Conservation (phyloP, 2,329 filamentous ascomycete species). For the Colletotrichum tabaci region DNA sequence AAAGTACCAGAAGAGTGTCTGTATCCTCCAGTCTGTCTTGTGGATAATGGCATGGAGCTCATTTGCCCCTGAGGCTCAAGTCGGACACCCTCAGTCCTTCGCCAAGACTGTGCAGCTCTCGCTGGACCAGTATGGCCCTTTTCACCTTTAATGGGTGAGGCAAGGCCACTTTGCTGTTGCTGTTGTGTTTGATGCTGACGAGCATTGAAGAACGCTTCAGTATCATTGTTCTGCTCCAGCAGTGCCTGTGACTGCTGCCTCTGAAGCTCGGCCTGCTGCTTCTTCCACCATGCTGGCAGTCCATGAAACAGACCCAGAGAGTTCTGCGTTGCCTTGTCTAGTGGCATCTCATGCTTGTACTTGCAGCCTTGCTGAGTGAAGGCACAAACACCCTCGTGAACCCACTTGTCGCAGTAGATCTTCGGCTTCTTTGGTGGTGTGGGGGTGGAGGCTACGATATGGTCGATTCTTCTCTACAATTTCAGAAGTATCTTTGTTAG, state of each 20-base stretch:
- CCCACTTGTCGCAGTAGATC: conserved; percentile 91
- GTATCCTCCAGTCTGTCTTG: conserved; percentile 12
- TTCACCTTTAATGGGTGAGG: conserved; percentile 17
- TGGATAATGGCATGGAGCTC: conserved; percentile 3
- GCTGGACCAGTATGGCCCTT: conserved; percentile 17
- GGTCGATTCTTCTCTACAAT: conserved; percentile 52
- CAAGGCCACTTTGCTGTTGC: conserved; percentile 1
- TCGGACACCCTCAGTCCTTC: conserved; percentile 14
- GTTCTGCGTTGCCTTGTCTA: conserved; percentile 74
- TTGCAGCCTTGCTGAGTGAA: conserved; percentile 90
- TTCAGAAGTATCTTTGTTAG: conserved; percentile 12
- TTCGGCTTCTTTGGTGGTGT: conserved; percentile 69
- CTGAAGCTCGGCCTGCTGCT: conserved; percentile 63
- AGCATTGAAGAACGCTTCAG: conserved; percentile 8
- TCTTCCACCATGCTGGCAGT: conserved; percentile 73
- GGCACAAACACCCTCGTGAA: conserved; percentile 86
- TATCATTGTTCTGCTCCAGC: conserved; percentile 4
- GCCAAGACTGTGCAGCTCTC: conserved; percentile 33
- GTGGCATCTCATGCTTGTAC: conserved; percentile 93
- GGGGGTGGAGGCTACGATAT: conserved; percentile 47
- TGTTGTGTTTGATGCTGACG: neutral
- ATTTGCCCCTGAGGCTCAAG: conserved; percentile 12
- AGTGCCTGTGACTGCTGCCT: conserved; percentile 33
- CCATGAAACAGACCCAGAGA: conserved; percentile 80
- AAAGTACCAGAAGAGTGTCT: conserved; percentile 14